Evolutionary conservation across 1,284 basidiomycete species (phyloP), one percentile per base, ranked within the genome.

Genomic region (Athelia psychrophila): DNA sequence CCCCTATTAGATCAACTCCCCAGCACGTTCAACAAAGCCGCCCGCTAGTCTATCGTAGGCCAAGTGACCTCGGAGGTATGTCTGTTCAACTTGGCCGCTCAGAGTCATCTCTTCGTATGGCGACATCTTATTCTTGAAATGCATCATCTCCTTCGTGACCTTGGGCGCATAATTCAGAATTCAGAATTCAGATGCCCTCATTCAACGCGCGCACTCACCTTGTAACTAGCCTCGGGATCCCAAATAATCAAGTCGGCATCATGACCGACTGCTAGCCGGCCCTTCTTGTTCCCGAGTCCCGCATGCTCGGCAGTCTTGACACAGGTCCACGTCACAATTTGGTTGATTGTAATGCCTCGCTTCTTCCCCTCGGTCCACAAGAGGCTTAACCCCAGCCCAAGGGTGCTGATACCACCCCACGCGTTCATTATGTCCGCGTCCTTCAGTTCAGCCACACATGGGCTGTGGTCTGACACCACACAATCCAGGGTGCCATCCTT

Each of bases 401-500:
- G 78, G 3, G 91, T 88, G 54, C 86, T 88, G 55, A 97, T 91
- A 0, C 95, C 95, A 49, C 95, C 95, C 95, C 95, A 97, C 0
- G 95, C 93, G 19, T 75, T 68, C 86, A 95, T 90, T 56, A 96
- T 79, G 62, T 93, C 80, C 1, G 91, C 88, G 42, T 81, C 76
- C 73, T 97, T 98, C 55, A 97, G 72, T 61, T 88, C 83, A 24
- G 81, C 76, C 12, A 90, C 78, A 68, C 94, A 97, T 12, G 95
- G 95, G 59, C 91, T 93, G 66, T 98, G 95, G 71, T 97, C 95
- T 48, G 91, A 94, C 15, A 97, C 93, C 51, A 97, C 83, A 63
- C 81, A 94, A 67, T 95, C 90, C 59, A 98, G 93, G 33, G 84
- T 78, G 2, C 91, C 93, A 49, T 88, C 84, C 52, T 79, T 68